Evolutionary conservation across 768 basidiomycete species (phyloP).

Genomic region (Naganishia vaughanmartiniae): DNA sequence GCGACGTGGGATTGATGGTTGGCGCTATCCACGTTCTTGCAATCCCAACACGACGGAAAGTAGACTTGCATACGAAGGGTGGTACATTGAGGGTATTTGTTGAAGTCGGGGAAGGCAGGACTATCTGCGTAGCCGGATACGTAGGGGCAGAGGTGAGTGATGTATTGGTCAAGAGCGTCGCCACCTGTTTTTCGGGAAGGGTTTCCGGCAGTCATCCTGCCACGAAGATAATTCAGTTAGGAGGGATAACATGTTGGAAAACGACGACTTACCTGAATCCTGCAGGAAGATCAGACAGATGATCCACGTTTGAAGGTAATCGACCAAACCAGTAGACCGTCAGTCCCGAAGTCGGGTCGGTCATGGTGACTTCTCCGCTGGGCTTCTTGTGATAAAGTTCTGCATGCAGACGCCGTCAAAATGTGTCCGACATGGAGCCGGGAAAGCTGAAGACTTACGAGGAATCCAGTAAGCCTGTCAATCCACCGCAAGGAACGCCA

Average conservation of each 20-base stretch:
- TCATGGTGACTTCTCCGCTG: background rate
- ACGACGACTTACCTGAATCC: background rate
- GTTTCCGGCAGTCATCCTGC: conserved; percentile 19
- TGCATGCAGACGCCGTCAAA: background rate
- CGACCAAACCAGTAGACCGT: conserved; percentile 19
- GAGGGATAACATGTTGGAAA: no score
- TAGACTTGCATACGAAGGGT: conserved; percentile 53
- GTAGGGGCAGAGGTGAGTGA: conserved; percentile 9
- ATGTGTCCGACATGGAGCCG: background rate
- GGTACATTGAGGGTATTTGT: conserved; percentile 38
- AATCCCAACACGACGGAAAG: conserved; percentile 50
- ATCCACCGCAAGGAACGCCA: background rate
- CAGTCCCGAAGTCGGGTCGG: background rate
- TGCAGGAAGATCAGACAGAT: conserved; percentile 32
- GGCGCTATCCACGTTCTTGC: conserved; percentile 53
- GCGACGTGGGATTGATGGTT: conserved; percentile 53
- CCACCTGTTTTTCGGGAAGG: conserved; percentile 2
- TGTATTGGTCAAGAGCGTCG: conserved; percentile 10
- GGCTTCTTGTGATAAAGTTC: conserved; percentile 7
- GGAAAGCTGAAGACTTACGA: background rate
- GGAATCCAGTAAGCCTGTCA: conserved; percentile 17
- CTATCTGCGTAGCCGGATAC: background rate
- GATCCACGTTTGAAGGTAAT: conserved; percentile 3
- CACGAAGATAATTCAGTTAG: background rate
- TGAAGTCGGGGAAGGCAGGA: conserved; percentile 17